Evolutionary conservation across 148 eudicot species (phyloP), one percentile per base, ranked within the genome.

Genomic region (Tetragonia tetragonoides): DNA sequence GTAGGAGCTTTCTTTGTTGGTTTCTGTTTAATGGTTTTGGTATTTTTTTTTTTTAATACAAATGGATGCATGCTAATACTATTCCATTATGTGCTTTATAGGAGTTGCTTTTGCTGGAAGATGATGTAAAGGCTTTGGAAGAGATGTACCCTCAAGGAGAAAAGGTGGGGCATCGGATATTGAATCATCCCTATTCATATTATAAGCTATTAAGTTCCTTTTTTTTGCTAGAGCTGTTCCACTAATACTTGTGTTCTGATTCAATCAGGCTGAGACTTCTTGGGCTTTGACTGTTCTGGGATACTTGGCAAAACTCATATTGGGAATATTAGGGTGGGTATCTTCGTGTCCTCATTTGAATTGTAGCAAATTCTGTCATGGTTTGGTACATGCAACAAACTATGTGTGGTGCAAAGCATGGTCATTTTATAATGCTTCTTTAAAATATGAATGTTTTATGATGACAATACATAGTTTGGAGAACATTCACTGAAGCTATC

Each of bases 111-210:
- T 88, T 91, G 85, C 78, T 95, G 80, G 99, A 95, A 84, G 95
- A 95, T 74, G 99, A 95, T 78, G 93, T 91, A 42, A 93, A 91
- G 60, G 95, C 94, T 86, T 84, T 95, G 84, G 99, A 95, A 86
- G 99, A 95, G 87, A 93, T 95, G 97, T 95, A 95, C 83, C 99
- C 99, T 83, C 99, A 95, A 87, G 99, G 99, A 77, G 99, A 95
- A 89, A 83, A 95, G 99, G 99, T 93, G 77, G 84, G 77, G 68
- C 41, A 47, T 38, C 46, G 73, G 74, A 63, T 34, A 66, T 40
- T 54, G 75, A 40, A 59, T 41, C 23, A 21, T 68, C 49, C 71
- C 20, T 28, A 39, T 77, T 66, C 82, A 64, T 63, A 47, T 76
- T 62, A 6, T 78, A 23, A 56, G 28, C 14, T 10, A 21, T 73